Evolutionary conservation across 805 yeast species (phyloP), one percentile per base, ranked within the genome.

Genomic region (Candida stauntonica): DNA sequence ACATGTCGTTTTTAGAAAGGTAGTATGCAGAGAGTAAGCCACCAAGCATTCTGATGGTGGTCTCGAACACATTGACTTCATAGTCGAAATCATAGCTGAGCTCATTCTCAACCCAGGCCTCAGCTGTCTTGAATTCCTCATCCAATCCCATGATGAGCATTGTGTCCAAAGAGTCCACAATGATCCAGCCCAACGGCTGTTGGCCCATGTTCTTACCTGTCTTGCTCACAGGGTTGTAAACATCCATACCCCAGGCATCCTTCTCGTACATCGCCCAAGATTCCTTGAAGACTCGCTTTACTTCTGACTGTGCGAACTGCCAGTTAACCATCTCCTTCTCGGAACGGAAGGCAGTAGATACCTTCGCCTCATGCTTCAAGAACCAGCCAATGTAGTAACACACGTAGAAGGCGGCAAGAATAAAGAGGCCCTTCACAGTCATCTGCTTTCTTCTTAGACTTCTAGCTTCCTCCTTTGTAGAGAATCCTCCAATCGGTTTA

Each of bases 31-130:
- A 81, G 34, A 89, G 63, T n/a, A 89, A 67, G 0, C 97, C 97
- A 31, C 97, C 97, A 18, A 89, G 65, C 94, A 89, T 86, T 57
- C 96, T 72, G 47, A 86, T 88, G 5, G 97, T 86, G n/a, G 96
- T 87, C 58, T 88, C 97, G 61, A 89, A 89, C 5, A 87, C 80
- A 55, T 82, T 87, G 29, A 86, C 93, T 26, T 73, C 73, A 44
- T 79, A 75, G 56, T 86, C 84, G 49, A 85, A 75, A 50, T 79
- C 76, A 56, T 86, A 88, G 37, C 68, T 70, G 47, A 89, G 67
- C 35, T 77, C 86, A 39, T 79, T 64, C 33, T 72, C 69, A 34
- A 89, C 82, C 95, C 96, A 89, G 5, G 73, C 57, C 44, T 77
- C 73, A 5, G 94, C 89, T 20, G 74, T 69, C 26, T 58, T 61